Evolutionary conservation across 2,329 filamentous ascomycete species (phyloP).

Genomic region (Malbranchea zuffiana): DNA sequence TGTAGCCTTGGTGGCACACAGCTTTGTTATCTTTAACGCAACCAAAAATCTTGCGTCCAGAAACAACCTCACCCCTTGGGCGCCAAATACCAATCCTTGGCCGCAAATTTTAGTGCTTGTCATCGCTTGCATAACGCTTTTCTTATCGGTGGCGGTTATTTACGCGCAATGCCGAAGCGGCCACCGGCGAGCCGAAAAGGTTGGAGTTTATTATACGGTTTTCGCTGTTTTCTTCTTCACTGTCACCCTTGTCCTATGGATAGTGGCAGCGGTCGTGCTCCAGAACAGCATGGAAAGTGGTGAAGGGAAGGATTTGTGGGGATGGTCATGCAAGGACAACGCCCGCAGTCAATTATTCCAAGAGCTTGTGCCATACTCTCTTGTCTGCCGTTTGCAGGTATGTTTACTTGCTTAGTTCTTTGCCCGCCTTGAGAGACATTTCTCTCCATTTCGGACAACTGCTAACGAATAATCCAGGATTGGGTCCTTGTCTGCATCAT

Average conservation of each 20-base stretch:
- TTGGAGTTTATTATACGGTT: slow-evolving; percentile 87
- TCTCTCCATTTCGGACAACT: not conserved
- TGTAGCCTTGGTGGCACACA: slow-evolving; percentile 76
- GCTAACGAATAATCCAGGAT: slow-evolving; percentile 51
- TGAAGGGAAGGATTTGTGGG: slow-evolving; percentile 84
- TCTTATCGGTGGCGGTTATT: slow-evolving; percentile 69
- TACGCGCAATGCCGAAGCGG: slow-evolving; percentile 79
- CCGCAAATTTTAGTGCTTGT: slow-evolving; percentile 74
- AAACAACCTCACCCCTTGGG: slow-evolving; percentile 79
- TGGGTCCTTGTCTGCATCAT: slow-evolving; percentile 95
- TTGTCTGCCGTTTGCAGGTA: slow-evolving; percentile 81
- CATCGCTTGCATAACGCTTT: slow-evolving; percentile 69
- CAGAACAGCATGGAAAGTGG: slow-evolving; percentile 65
- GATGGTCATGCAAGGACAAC: slow-evolving; percentile 93
- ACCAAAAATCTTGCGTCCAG: slow-evolving; percentile 63
- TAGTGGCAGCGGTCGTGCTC: slow-evolving; percentile 69
- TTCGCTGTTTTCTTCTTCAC: slow-evolving; percentile 92
- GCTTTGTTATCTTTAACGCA: slow-evolving; percentile 83
- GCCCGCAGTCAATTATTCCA: slow-evolving; percentile 64
- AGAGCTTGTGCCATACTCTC: slow-evolving; percentile 72
- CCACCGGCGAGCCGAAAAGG: slow-evolving; percentile 80
- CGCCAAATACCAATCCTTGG: slow-evolving; percentile 67
- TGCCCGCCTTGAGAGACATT: not conserved
- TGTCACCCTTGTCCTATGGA: slow-evolving; percentile 87
- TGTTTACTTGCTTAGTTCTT: too few relatives aligned